phyloP scores from a whole-genome alignment of 1,284 basidiomycete species.

The Blastosporella zonata region DNA sequence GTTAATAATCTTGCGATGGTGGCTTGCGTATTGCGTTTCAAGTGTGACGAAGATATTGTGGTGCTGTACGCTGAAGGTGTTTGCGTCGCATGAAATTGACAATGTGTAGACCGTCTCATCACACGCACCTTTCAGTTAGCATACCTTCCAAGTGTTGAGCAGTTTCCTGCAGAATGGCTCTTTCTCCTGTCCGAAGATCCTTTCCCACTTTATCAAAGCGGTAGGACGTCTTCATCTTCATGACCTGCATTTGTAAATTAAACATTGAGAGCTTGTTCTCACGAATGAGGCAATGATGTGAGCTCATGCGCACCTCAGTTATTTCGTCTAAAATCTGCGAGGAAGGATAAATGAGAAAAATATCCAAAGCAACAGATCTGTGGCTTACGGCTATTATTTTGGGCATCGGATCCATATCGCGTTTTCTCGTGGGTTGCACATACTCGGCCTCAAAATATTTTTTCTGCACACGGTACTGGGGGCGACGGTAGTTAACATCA shows the following conservation, averaged over 20 bases:
- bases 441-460: slow-evolving; percentile 1
- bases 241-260: slow-evolving; percentile 23
- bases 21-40: slow-evolving; percentile 35
- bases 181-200: slow-evolving; percentile 25
- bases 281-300: too few relatives aligned
- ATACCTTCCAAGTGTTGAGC: slow-evolving; percentile 27
- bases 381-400: slow-evolving; percentile 21
- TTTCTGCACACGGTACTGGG: background rate
- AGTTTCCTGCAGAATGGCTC: slow-evolving; percentile 25
- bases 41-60: slow-evolving; percentile 36
- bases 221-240: slow-evolving; percentile 26
- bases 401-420: slow-evolving; percentile 9
- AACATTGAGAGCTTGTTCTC: too few relatives aligned
- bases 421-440: background rate
- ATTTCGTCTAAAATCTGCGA: slow-evolving; percentile 22
- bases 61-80: slow-evolving; percentile 25
- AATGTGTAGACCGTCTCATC: background rate
- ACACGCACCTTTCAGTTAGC: slow-evolving; percentile 25
- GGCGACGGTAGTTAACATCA: background rate
- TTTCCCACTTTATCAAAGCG: slow-evolving; percentile 30
- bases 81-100: background rate
- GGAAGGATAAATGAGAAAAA: background rate
- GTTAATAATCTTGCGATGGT: slow-evolving; percentile 28
- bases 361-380: background rate
- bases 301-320: slow-evolving; percentile 13